Base-by-base conservation (phyloP, 192 early-diverging fungal genomes). In the Allomyces arbusculus region DNA sequence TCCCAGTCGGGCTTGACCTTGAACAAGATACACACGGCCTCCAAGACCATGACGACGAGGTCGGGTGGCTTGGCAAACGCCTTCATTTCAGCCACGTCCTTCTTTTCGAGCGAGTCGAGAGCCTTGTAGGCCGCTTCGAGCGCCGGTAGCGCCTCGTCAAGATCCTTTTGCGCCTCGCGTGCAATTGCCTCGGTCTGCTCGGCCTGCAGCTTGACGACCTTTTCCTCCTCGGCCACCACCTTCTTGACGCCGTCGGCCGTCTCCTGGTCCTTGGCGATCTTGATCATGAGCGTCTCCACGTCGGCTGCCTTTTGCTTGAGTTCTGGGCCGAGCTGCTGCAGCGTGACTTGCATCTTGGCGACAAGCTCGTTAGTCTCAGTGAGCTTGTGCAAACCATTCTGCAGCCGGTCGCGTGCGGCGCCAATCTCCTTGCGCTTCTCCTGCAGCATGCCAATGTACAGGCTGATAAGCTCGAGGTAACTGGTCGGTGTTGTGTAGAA, bases 321-420 rank as follows among this genome's bases (percentile, higher is more conserved):
- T 74, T 92, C 90, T 22, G 74, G 76, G 67, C 87, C 85, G 74
- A 95, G 93, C 69, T 81, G 79, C 26, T 87, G 89, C 67, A 99
- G 80, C 66, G 87, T 87, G 67, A 71, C 78, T 23, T 94, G 85
- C 63, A 99, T 81, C 71, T 94, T 89, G 74, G 93, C 90, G 1
- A 99, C 97, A 76, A 94, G 92, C 28, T 80, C 72, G 11, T 98
- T 91, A 16, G 97, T 99, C 58, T 89, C 90, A 69, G 85, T 81
- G 67, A 99, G 84, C 73, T 92, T 93, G 67, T 95, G 95, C 68
- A 99, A 75, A 61, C 97, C 97, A 69, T 94, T 87, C 67, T 94
- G 93, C 65, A 99, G 82, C 67, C 98, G 97, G 33, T 92, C 87
- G 73, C 98, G 97, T 74, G 92, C 91, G 67, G 97, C 95, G 76